Conservation (phyloP, 2,329 filamentous ascomycete species). For the Fusarium xylarioides region DNA sequence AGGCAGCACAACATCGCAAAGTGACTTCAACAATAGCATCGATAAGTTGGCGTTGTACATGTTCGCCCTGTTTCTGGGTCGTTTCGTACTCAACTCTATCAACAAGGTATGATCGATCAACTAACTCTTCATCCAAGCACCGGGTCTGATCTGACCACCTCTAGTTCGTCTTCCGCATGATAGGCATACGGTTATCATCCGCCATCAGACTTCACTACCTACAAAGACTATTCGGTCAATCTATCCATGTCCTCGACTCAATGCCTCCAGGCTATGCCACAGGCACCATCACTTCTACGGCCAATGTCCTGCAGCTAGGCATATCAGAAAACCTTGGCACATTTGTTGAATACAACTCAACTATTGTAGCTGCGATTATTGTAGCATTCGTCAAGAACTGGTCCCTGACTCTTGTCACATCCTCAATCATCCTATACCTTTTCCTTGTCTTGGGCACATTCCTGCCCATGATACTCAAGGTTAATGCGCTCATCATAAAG, state of each 20-base stretch:
- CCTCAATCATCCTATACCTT: slow-evolving; percentile 66
- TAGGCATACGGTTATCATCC: slow-evolving; percentile 69
- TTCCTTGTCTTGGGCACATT: slow-evolving; percentile 56
- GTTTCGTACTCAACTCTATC: slow-evolving; percentile 70
- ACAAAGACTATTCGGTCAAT: slow-evolving; percentile 69
- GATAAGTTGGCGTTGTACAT: slow-evolving; percentile 69
- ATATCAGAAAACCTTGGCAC: slow-evolving; percentile 71
- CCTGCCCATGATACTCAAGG: slow-evolving; percentile 66
- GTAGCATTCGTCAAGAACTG: slow-evolving; percentile 67
- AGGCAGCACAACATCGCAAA: slow-evolving; percentile 44
- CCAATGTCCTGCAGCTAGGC: slow-evolving; percentile 71
- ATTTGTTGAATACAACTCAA: slow-evolving; percentile 64
- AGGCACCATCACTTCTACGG: slow-evolving; percentile 69
- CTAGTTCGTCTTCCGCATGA: slow-evolving; percentile 66
- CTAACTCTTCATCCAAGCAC: neutral
- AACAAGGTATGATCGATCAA: slow-evolving; percentile 54
- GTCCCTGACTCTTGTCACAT: slow-evolving; percentile 67
- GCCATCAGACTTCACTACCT: slow-evolving; percentile 72
- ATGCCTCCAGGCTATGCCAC: slow-evolving; percentile 70
- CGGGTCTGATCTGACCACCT: neutral
- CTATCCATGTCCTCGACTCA: slow-evolving; percentile 73
- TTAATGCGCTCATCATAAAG: slow-evolving; percentile 55
- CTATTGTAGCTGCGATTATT: slow-evolving; percentile 61
- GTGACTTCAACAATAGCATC: slow-evolving; percentile 52
- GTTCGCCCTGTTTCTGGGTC: slow-evolving; percentile 74